Percentiles rank a stretch among this genome's conserved stretches.
Conservation (phyloP, 2,329 filamentous ascomycete species). For the Microcyclospora pomicola region DNA sequence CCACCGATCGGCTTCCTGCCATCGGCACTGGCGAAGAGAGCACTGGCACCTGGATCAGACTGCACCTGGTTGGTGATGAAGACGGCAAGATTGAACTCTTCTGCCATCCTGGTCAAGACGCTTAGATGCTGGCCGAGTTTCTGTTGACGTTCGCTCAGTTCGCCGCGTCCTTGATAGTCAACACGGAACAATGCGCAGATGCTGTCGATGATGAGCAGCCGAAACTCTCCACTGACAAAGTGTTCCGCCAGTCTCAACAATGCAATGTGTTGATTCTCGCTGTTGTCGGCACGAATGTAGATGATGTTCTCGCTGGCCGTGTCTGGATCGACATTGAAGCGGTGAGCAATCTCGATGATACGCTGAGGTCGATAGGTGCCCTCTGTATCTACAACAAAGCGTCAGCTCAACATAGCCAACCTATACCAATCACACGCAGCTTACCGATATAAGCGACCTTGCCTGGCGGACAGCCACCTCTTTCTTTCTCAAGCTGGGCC, state of each 20-base stretch:
- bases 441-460: constrained; percentile 55
- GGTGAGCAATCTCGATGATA: constrained; percentile 52
- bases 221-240: constrained; percentile 50
- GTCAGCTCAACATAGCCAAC: background rate
- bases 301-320: constrained; percentile 53
- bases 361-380: constrained; percentile 55
- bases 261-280: constrained; percentile 51
- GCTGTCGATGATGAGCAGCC: constrained; percentile 54
- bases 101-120: constrained; percentile 50
- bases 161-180: constrained; percentile 52
- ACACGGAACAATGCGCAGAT: constrained; percentile 58
- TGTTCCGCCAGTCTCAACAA: constrained; percentile 47
- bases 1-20: constrained; percentile 54
- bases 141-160: constrained; percentile 54
- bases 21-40: constrained; percentile 53
- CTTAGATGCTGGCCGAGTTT: constrained; percentile 53
- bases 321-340: constrained; percentile 47
- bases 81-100: constrained; percentile 55
- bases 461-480: constrained; percentile 49
- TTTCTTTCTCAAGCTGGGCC: constrained; percentile 40
- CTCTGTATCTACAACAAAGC: constrained; percentile 34
- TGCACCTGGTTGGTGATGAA: constrained; percentile 60
- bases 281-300: constrained; percentile 51
- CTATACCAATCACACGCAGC: constrained; percentile 1
- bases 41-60: constrained; percentile 54